Evolutionary conservation across 441 rosid species (phyloP).

Genomic region (Arabidopsis lyrata): DNA sequence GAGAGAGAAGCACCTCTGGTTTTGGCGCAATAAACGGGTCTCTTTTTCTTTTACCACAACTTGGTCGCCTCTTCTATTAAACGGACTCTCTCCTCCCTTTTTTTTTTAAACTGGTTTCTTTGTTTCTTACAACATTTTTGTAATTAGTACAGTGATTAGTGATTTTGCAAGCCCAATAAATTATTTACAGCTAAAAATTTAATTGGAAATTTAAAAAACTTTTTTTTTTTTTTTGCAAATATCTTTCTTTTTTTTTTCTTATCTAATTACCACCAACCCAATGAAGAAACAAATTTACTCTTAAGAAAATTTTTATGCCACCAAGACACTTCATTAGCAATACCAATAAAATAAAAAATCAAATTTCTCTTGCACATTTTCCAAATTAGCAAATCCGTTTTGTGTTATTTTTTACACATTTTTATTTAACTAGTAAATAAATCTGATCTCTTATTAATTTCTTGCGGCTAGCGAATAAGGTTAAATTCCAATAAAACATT

Average conservation of each 20-base stretch:
- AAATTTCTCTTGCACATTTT: too few relatives aligned
- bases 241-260: too few relatives aligned
- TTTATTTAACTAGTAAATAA: too few relatives aligned
- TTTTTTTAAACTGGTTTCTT: conserved; percentile 8
- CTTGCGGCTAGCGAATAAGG: too few relatives aligned
- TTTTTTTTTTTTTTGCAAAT: too few relatives aligned
- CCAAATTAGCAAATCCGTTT: too few relatives aligned
- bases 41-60: conserved; percentile 34
- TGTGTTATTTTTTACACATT: too few relatives aligned
- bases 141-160: background rate
- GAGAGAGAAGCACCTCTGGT: conserved; percentile 46
- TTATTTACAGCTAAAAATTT: too few relatives aligned
- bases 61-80: conserved; percentile 36
- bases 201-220: too few relatives aligned
- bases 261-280: background rate
- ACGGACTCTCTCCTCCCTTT: background rate
- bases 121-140: conserved; percentile 14
- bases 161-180: background rate
- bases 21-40: conserved; percentile 48
- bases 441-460: too few relatives aligned
- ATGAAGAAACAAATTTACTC: background rate
- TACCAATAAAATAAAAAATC: too few relatives aligned
- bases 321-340: background rate
- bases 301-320: background rate
- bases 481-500: too few relatives aligned